phyloP scores from a whole-genome alignment of 345 rosid species.

The Hirschfeldia incana region DNA sequence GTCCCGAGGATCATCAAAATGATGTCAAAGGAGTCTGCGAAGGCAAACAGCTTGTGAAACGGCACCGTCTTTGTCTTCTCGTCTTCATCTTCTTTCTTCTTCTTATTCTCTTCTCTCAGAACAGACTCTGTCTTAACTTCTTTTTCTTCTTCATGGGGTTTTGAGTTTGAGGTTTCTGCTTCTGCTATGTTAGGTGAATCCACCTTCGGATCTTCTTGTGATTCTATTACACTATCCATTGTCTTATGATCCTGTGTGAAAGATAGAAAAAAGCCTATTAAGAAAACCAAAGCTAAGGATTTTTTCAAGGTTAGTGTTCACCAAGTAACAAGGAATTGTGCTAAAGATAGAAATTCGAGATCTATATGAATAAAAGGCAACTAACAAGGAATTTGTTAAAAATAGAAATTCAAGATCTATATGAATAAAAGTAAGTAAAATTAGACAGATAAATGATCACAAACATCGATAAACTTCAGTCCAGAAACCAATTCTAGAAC shows the following conservation, averaged over 20 bases:
- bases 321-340: neutral
- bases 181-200: conserved; percentile 9
- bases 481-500: neutral
- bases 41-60: conserved; percentile 59
- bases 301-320: neutral
- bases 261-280: neutral
- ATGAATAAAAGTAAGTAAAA: neutral
- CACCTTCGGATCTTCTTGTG: conserved; percentile 8
- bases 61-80: conserved; percentile 38
- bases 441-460: neutral
- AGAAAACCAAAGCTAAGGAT: neutral
- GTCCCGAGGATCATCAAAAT: conserved; percentile 62
- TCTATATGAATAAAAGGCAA: neutral
- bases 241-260: conserved; percentile 1
- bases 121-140: conserved; percentile 12
- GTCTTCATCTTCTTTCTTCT: conserved; percentile 20
- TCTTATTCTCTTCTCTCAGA: conserved; percentile 4
- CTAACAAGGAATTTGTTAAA: neutral
- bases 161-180: conserved; percentile 27
- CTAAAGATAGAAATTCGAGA: neutral
- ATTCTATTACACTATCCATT: conserved; percentile 19
- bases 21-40: conserved; percentile 57
- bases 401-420: neutral
- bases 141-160: conserved; percentile 2
- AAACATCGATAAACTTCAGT: neutral